Percentiles rank a stretch among this genome's conserved stretches.
phyloP scores from a whole-genome alignment of 805 yeast genomes.

The Debaryomyces hansenii region DNA sequence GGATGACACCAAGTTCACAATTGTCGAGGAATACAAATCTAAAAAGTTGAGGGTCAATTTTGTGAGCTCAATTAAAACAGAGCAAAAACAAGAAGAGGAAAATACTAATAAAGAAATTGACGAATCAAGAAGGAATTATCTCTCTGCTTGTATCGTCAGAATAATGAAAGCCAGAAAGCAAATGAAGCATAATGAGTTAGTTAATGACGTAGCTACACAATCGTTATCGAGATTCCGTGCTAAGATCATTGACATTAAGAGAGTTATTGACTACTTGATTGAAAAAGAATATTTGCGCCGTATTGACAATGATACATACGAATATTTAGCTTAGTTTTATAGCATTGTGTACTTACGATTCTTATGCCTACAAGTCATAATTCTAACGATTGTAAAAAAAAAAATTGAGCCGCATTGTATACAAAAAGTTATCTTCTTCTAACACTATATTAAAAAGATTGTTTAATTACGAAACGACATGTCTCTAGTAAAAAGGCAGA shows the following conservation, averaged over 20 bases:
- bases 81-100: constrained; percentile 66
- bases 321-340: constrained; percentile 65
- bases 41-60: constrained; percentile 84
- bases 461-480: constrained; percentile 9
- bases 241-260: constrained; percentile 79
- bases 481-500: constrained; percentile 37
- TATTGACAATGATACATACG: constrained; percentile 69
- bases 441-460: too few species aligned
- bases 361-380: background rate
- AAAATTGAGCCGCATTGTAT: background rate
- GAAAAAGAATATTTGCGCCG: constrained; percentile 85
- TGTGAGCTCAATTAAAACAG: constrained; percentile 57
- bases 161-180: constrained; percentile 92
- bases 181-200: constrained; percentile 73
- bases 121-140: constrained; percentile 79
- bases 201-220: constrained; percentile 86
- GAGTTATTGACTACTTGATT: constrained; percentile 79
- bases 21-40: constrained; percentile 81
- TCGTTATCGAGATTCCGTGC: constrained; percentile 83
- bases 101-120: constrained; percentile 79
- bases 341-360: background rate
- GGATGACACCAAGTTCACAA: constrained; percentile 57
- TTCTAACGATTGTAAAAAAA: background rate
- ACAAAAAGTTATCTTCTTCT: background rate
- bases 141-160: constrained; percentile 92